phyloP scores from a whole-genome alignment of 768 basidiomycete genomes.

The Pleurotus djamor region DNA sequence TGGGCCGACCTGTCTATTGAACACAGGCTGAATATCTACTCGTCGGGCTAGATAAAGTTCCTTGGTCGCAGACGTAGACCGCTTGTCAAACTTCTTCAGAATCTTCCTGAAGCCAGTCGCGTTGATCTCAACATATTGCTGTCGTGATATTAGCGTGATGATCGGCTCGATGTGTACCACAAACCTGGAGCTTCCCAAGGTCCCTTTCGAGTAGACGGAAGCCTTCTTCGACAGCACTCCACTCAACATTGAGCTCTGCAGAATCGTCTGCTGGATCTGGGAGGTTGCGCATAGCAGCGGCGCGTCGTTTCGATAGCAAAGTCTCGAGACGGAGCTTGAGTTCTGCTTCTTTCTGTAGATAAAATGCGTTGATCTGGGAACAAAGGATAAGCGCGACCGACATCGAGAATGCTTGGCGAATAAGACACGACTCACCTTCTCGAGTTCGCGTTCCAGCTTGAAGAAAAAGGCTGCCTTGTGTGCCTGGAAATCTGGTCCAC shows the following conservation, averaged over 20 bases:
- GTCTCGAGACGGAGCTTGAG: slow-evolving; percentile 91
- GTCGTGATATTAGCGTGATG: slow-evolving; percentile 2
- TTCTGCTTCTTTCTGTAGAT: slow-evolving; percentile 96
- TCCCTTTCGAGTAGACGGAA: slow-evolving; percentile 94
- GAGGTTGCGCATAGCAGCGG: slow-evolving; percentile 68
- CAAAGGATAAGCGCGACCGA: slow-evolving; percentile 7
- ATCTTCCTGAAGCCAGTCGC: slow-evolving; percentile 97
- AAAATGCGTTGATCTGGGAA: slow-evolving; percentile 92
- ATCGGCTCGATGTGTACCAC: slow-evolving; percentile 11
- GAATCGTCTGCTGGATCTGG: slow-evolving; percentile 66
- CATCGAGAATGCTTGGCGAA: slow-evolving; percentile 1
- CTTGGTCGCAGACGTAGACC: slow-evolving; percentile 92
- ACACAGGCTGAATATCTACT: slow-evolving; percentile 98
- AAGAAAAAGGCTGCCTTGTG: slow-evolving; percentile 99
- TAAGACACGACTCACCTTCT: slow-evolving; percentile 64
- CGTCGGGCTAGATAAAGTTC: slow-evolving; percentile 95
- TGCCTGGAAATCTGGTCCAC: slow-evolving; percentile 86
- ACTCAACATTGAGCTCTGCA: slow-evolving; percentile 75
- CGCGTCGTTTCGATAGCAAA: slow-evolving; percentile 89
- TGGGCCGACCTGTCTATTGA: slow-evolving; percentile 83
- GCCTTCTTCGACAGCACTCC: slow-evolving; percentile 95
- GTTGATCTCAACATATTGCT: slow-evolving; percentile 98
- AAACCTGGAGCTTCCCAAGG: slow-evolving; percentile 90
- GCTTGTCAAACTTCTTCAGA: slow-evolving; percentile 97
- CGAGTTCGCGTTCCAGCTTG: slow-evolving; percentile 94